Percentiles rank a stretch among this genome's conserved stretches.
Evolutionary conservation across 1,139 yeast species (phyloP).

Genomic region (Hanseniaspora gamundiae): DNA sequence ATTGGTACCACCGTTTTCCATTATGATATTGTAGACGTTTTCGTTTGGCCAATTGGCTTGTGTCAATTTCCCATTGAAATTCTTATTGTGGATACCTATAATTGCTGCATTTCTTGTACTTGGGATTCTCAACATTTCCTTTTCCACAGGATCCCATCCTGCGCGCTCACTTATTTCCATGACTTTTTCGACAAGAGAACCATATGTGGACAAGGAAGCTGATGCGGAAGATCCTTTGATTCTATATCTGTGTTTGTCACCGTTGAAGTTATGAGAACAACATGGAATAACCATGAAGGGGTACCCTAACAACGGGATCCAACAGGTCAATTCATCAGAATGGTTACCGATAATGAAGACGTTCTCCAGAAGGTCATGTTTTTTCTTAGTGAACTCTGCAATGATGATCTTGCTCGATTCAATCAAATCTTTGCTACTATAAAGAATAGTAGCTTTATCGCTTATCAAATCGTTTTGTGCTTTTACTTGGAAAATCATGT

Average conservation of each 20-base stretch:
- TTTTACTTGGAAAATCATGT: slow-evolving; percentile 35
- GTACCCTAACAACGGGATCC: slow-evolving; percentile 80
- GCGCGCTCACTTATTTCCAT: slow-evolving; percentile 50
- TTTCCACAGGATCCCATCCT: slow-evolving; percentile 70
- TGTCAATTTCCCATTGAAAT: not conserved
- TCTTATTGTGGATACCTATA: slow-evolving; percentile 38
- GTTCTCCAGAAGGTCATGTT: slow-evolving; percentile 23
- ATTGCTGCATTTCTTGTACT: slow-evolving; percentile 90
- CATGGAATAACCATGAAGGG: slow-evolving; percentile 93
- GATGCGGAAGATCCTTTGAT: slow-evolving; percentile 6
- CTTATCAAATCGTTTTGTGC: slow-evolving; percentile 25
- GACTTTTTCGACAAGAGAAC: slow-evolving; percentile 76
- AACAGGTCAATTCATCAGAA: slow-evolving; percentile 88
- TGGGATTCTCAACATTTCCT: slow-evolving; percentile 85
- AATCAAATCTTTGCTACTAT: slow-evolving; percentile 30
- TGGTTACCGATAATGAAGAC: slow-evolving; percentile 81
- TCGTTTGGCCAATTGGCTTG: slow-evolving; percentile 17
- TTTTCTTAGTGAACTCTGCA: slow-evolving; percentile 42
- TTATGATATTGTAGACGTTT: slow-evolving; percentile 45
- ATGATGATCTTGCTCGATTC: slow-evolving; percentile 51
- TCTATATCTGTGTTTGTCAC: slow-evolving; percentile 53
- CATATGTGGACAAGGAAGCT: slow-evolving; percentile 52
- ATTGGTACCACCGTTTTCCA: slow-evolving; percentile 77
- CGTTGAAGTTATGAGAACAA: slow-evolving; percentile 80
- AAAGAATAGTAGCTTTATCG: slow-evolving; percentile 22